Evolutionary conservation across 2,329 filamentous ascomycete species (phyloP).

Genomic region (Hypoxylon sp.): DNA sequence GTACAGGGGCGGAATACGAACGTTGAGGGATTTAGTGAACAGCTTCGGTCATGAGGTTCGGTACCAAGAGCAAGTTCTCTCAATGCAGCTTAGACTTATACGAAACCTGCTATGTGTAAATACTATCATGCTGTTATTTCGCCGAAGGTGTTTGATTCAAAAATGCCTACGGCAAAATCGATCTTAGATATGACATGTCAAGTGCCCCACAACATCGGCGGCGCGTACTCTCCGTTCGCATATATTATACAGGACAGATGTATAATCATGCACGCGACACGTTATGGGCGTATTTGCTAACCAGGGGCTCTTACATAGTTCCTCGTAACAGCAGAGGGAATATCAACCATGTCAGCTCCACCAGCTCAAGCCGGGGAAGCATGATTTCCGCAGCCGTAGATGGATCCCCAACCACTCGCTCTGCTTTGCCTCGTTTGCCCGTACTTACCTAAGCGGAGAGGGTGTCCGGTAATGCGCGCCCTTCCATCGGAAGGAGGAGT

Average conservation of each 20-base stretch:
- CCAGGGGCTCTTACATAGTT: not conserved
- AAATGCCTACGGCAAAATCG: not conserved
- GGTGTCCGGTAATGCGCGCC: not conserved
- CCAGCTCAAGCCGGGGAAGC: slow-evolving; percentile 10
- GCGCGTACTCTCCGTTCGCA: not conserved
- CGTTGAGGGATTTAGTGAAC: slow-evolving; percentile 1
- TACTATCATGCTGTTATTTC: too few species aligned
- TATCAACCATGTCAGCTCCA: not conserved
- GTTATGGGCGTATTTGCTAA: not conserved
- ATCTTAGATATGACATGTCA: not conserved
- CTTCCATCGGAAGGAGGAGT: not conserved
- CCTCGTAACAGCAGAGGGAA: not conserved
- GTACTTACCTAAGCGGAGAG: not conserved
- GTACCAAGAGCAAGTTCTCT: too few species aligned
- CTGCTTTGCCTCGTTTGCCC: not conserved
- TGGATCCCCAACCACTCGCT: not conserved
- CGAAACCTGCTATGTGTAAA: too few species aligned
- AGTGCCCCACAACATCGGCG: not conserved
- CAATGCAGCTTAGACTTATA: too few species aligned
- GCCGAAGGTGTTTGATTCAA: too few species aligned
- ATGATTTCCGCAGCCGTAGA: slow-evolving; percentile 3
- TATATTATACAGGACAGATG: not conserved
- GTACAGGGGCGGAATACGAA: not conserved
- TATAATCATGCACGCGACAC: slow-evolving; percentile 1
- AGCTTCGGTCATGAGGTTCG: too few species aligned